Evolutionary conservation across 331 rosid genomes (phyloP).

Genomic region (Cucumis variabilis): DNA sequence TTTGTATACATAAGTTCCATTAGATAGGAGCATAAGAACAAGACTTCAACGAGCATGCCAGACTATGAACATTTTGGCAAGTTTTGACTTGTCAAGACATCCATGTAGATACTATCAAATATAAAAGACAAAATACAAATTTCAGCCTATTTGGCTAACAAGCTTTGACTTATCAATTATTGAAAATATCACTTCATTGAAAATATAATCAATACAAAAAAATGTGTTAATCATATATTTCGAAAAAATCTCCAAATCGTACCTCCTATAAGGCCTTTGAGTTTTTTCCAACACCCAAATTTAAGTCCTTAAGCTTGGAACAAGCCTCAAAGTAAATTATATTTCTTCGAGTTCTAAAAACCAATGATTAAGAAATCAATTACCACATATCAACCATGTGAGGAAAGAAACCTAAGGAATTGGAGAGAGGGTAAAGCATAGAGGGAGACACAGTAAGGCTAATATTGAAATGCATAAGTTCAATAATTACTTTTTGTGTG

Average conservation of each 20-base stretch:
- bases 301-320: conserved; percentile 92
- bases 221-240: conserved; percentile 49
- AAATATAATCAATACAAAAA: background rate
- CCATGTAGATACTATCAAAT: background rate
- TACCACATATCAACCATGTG: background rate
- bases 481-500: conserved; percentile 59
- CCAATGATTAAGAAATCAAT: conserved; percentile 30
- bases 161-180: conserved; percentile 93
- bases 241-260: conserved; percentile 46
- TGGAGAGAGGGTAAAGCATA: background rate
- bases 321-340: conserved; percentile 91
- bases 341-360: conserved; percentile 57
- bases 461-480: background rate
- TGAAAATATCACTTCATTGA: conserved; percentile 94
- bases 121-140: background rate
- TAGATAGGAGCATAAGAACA: conserved; percentile 8
- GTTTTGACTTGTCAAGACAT: conserved; percentile 66
- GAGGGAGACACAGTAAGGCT: background rate
- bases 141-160: conserved; percentile 82
- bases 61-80: conserved; percentile 61
- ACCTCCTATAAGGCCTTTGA: conserved; percentile 52
- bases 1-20: conserved; percentile 22
- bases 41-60: conserved; percentile 46
- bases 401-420: conserved; percentile 3
- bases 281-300: conserved; percentile 79